Percentiles rank a stretch among this genome's conserved stretches.
These are phyloP conservation scores for Rhododendron ovatum DNA, from an alignment of 148 eudicot species.

Conservation along the genomic window DNA sequence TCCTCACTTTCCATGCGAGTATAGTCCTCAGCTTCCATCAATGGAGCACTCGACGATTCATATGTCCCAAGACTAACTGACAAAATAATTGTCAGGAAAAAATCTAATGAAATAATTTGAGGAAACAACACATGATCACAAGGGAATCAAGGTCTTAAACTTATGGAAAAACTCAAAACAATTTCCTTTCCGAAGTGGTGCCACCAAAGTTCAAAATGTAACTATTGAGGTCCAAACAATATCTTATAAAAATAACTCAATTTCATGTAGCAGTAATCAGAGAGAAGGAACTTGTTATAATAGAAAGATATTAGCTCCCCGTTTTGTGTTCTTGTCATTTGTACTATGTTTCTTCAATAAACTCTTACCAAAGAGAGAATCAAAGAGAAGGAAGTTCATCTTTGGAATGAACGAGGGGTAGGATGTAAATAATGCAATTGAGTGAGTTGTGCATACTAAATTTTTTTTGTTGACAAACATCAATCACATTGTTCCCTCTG, in stretches of 20 bases:
- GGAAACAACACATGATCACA: background rate
- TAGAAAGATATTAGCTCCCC: background rate
- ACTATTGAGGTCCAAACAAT: background rate
- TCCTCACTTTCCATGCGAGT: conserved; percentile 33
- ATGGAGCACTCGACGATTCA: conserved; percentile 28
- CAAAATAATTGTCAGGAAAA: background rate
- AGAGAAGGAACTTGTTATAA: background rate
- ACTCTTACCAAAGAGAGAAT: background rate
- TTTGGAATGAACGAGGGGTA: background rate
- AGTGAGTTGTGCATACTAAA: background rate
- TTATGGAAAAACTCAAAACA: background rate
- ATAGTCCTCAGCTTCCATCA: conserved; percentile 29
- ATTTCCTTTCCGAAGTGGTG: background rate
- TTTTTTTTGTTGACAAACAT: background rate
- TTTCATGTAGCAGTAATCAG: background rate
- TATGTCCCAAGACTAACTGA: conserved; percentile 61
- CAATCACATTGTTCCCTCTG: background rate
- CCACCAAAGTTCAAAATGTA: background rate
- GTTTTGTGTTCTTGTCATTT: background rate
- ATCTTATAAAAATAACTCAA: background rate
- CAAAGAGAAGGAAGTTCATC: background rate
- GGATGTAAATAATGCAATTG: background rate
- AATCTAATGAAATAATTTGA: background rate
- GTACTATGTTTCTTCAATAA: background rate
- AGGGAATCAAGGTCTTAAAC: background rate